Conservation (phyloP, 1,284 basidiomycete genomes). For the Cryptococcus sp. region DNA sequence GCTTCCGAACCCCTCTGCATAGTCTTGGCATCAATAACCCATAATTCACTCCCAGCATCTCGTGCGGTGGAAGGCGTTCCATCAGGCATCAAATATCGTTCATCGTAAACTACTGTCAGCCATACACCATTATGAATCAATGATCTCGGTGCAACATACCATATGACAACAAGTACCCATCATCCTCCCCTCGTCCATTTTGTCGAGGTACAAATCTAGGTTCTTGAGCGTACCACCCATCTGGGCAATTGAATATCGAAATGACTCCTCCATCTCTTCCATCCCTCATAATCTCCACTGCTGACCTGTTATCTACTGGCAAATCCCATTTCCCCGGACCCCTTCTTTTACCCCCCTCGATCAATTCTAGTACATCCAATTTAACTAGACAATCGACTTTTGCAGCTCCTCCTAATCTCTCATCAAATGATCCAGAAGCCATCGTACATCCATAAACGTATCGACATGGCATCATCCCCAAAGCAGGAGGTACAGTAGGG, state of each 20-base stretch:
- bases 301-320: slow-evolving; percentile 46
- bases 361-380: slow-evolving; percentile 45
- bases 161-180: slow-evolving; percentile 52
- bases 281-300: slow-evolving; percentile 41
- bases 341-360: slow-evolving; percentile 31
- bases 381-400: slow-evolving; percentile 54
- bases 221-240: slow-evolving; percentile 50
- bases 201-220: slow-evolving; percentile 47
- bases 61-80: slow-evolving; percentile 43
- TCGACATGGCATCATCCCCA: slow-evolving; percentile 42
- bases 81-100: slow-evolving; percentile 40
- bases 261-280: slow-evolving; percentile 27
- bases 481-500: slow-evolving; percentile 43
- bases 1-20: slow-evolving; percentile 39
- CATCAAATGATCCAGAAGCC: slow-evolving; percentile 48
- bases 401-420: slow-evolving; percentile 50
- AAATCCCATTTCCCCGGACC: slow-evolving; percentile 21
- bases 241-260: slow-evolving; percentile 48
- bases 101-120: slow-evolving; percentile 46
- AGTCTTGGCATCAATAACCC: slow-evolving; percentile 50
- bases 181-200: slow-evolving; percentile 44
- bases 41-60: slow-evolving; percentile 47
- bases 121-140: no score
- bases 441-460: slow-evolving; percentile 51
- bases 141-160: slow-evolving; percentile 37